Evolutionary conservation across 2,329 filamentous ascomycete genomes (phyloP), one percentile per base, ranked within the genome.

Genomic region (Claviceps pazoutovae): DNA sequence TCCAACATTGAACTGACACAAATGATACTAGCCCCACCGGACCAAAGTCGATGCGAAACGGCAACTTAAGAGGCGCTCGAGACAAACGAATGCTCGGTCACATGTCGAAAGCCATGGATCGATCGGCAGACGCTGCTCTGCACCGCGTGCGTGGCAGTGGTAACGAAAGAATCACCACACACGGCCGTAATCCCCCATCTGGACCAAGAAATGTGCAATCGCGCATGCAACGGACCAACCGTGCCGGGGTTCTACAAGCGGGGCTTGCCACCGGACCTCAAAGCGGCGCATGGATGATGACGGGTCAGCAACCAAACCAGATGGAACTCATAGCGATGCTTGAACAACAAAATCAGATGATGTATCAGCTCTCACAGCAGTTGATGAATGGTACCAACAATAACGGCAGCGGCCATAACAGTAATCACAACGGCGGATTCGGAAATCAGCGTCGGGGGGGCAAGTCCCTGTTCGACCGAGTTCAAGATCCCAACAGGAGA

Each of bases 11-110:
- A 48, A 7, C 39, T 44, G 37, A 46, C 45, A 14, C 52, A 34
- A 48, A 50, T 3, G 41, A 26, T 6, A 26, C 54, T 61, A 96
- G 91, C 62, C 93, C 93, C 9, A 97, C 89, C 49, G 93, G 91
- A 52, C 93, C 93, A 17, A 93, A 90, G 66, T 89, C 90, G 37
- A 95, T 97, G 89, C 86, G 93, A 62, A 88, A 85, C 64, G 80
- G 80, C 50, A 79, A 72, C 59, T 64, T 64, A 51, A 69, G 76
- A 52, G 73, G 75, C 51, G 76, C 80, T 51, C 82, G 87, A 58
- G 85, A 86, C 54, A 89, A 88, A 66, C 82, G 88, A 55, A 82
- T 96, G 74, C 75, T 96, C 52, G 88, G 88, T 48, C 88, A 96
- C 59, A 79, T 94, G 63, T 82, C 84, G 64, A 87, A 87, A 61